Evolutionary conservation across 2,329 filamentous ascomycete genomes (phyloP).

Genomic region (Bipolaris victoriae): DNA sequence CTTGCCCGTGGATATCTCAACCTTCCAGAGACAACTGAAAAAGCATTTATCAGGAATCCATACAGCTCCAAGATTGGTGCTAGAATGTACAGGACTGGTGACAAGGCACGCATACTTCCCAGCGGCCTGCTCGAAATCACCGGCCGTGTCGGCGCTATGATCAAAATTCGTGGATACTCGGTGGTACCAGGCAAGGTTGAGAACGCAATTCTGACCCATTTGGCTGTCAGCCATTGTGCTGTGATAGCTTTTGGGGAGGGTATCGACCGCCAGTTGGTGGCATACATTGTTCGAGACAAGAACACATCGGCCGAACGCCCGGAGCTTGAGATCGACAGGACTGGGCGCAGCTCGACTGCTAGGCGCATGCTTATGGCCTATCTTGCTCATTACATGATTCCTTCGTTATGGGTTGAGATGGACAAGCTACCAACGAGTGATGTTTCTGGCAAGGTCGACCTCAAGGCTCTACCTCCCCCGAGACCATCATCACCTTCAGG

Average conservation of each 20-base stretch:
- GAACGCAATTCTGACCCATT: conserved; percentile 70
- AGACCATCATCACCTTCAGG: conserved; percentile 54
- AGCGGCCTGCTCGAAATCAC: conserved; percentile 76
- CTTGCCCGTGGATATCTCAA: conserved; percentile 80
- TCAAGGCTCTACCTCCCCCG: conserved; percentile 73
- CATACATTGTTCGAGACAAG: conserved; percentile 74
- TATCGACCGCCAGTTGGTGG: conserved; percentile 75
- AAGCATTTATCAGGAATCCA: conserved; percentile 71
- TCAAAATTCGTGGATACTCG: conserved; percentile 79
- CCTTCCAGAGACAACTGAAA: conserved; percentile 76
- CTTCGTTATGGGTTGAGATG: conserved; percentile 76
- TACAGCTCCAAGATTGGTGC: conserved; percentile 66
- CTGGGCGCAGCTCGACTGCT: conserved; percentile 73
- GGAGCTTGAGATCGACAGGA: conserved; percentile 69
- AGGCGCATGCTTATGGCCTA: conserved; percentile 68
- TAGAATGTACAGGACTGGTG: conserved; percentile 77
- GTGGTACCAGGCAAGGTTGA: conserved; percentile 80
- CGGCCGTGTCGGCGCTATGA: conserved; percentile 78
- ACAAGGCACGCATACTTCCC: conserved; percentile 70
- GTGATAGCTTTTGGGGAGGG: conserved; percentile 78
- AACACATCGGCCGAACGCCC: conserved; percentile 65
- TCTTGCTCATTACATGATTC: conserved; percentile 84
- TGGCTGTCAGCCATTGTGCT: conserved; percentile 74
- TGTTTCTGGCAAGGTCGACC: conserved; percentile 79
- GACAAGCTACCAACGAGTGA: conserved; percentile 74